Evolutionary conservation across 192 early-diverging fungal species (phyloP), one percentile per base, ranked within the genome.

Genomic region (Rhizophagus prolifer): DNA sequence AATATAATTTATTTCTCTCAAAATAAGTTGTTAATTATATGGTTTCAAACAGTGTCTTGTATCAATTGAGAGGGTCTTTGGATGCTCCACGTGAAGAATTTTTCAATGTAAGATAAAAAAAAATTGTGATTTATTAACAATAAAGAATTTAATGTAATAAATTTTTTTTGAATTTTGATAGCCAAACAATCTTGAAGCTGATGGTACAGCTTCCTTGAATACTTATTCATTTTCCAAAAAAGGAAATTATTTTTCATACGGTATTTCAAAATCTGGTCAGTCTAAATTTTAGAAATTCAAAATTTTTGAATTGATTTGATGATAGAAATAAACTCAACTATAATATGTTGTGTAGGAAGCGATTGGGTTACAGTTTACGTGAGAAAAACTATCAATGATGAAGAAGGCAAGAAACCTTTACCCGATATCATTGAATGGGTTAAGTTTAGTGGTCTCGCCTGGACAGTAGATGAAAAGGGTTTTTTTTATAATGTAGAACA

Each of bases 391-490:
- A 79, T 77, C 26, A 76, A 79, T 72, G 75, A 80, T 25, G 65
- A 75, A 31, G 25, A 38, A 30, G 82, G 76, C 8, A 86, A 75
- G 25, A 61, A 68, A 30, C 73, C 77, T 28, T 44, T 81, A 34
- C 81, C 89, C 34, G 81, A 85, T 72, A 69, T 77, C 14, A 74
- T 86, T 23, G 70, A 79, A 50, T 84, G 88, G 88, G 84, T 82
- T 58, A 93, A 91, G 80, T 93, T 90, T 77, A 84, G 87, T 4
- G 16, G 64, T 21, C 78, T 89, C 44, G 19, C 71, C 5, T 93
- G 88, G 81, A 90, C 91, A 8, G 83, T 88, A 59, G 91, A 94
- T 77, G 92, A 94, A 30, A 85, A 82, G 72, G 92, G 92, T 0
- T 92, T 91, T 76, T 91, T 91, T 75, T 94, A 94, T 76, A 74